Base-by-base conservation (phyloP, 495 filamentous ascomycete genomes). In the Choiromyces venosus region DNA sequence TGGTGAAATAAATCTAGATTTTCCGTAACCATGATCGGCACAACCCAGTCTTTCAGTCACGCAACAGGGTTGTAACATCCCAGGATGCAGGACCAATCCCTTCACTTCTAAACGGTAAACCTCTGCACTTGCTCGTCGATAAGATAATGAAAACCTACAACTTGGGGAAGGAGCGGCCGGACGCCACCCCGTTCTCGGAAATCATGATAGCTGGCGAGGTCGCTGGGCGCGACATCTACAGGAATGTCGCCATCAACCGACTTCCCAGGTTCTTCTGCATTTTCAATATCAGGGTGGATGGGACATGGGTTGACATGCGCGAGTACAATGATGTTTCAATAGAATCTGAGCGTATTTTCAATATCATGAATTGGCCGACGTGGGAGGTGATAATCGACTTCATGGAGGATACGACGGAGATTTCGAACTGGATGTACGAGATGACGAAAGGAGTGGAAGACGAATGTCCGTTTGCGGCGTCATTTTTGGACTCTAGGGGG, bases 151-250 rank as follows among this genome's bases (percentile, higher is more conserved):
- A 21, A 37, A 76, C 71, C 65, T 69, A 76, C 36, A 75, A 71
- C 33, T 38, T 36, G 9, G n/a, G 72, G 35, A 29, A 37, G 68
- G 33, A 33, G 35, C 19, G 46, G 9, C 68, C 74, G 8, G 14
- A 61, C 16, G 16, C 37, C 40, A 4, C 68, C 36, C 65, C 46
- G 1, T 76, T 76, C 38, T 68, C 73, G 1, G 73, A 76, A 46
- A 72, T 76, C 18, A 77, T 77, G 75, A 76, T 77, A 39, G 75
- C 75, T 4, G 75, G 75, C 7, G 75, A 77, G 65, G 39, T 77
- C 14, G 75, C 73, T 12, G 75, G 75, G n/a, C 75, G 73, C 21
- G 75, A 64, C 38, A 77, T 77, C 25, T 77, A 77, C 65, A 52
- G 73, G 33, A 75, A 77, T 68, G 73, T 77, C 9, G 73, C 75